Conservation (phyloP, 1,284 basidiomycete species). For the Neonothopanus nambi region DNA sequence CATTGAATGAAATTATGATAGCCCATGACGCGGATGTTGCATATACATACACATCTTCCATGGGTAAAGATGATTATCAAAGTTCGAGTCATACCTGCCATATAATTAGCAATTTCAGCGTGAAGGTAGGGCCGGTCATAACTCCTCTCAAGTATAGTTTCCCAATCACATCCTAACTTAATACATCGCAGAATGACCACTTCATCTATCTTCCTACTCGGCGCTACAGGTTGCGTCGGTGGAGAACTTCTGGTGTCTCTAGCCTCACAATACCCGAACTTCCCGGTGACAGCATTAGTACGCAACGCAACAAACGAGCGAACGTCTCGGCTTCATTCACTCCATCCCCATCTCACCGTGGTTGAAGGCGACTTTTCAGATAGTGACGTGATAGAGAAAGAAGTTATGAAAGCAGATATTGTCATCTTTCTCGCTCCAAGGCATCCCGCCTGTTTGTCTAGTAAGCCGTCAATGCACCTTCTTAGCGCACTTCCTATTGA, state of each 20-base stretch:
- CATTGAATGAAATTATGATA: too few species aligned
- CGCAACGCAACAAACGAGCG: not conserved
- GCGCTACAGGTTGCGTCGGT: constrained; percentile 12
- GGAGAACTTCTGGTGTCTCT: constrained; percentile 3
- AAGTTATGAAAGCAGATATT: constrained; percentile 7
- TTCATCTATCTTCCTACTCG: constrained; percentile 14
- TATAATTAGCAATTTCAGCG: too few species aligned
- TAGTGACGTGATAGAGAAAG: not conserved
- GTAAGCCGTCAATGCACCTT: not conserved
- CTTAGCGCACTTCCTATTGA: too few species aligned
- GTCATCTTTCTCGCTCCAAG: constrained; percentile 7
- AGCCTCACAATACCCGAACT: constrained; percentile 2
- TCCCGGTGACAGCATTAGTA: constrained; percentile 4
- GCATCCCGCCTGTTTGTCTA: constrained; percentile 1
- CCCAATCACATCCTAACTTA: too few species aligned
- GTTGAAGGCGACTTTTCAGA: constrained; percentile 6
- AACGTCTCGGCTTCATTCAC: not conserved
- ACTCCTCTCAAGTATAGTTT: too few species aligned
- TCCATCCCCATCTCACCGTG: constrained; percentile 6
- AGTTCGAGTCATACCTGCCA: too few species aligned
- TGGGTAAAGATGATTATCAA: too few species aligned
- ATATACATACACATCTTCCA: too few species aligned
- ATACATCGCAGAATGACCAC: too few species aligned
- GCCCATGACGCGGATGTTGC: too few species aligned
- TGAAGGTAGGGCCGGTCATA: too few species aligned